These are phyloP conservation scores for Nidularia sp. DNA, from an alignment of 768 basidiomycete genomes.

Conservation along the genomic window DNA sequence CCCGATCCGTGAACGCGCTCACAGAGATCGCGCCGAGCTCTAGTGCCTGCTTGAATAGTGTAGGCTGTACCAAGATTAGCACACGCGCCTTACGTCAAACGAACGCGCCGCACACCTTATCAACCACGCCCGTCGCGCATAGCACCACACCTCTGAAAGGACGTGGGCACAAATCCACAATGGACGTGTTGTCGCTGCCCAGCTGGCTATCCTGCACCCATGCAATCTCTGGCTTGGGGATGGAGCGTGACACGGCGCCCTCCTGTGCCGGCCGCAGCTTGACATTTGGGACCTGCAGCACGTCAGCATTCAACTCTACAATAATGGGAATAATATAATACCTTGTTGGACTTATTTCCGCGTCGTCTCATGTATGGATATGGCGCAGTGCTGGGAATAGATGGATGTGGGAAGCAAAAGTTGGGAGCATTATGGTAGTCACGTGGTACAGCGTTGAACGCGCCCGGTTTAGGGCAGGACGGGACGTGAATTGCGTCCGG, in stretches of 20 bases:
- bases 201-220: slow-evolving; percentile 47
- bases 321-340: background rate
- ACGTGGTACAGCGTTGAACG: too few relatives aligned
- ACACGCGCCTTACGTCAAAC: background rate
- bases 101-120: slow-evolving; percentile 54
- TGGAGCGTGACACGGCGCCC: slow-evolving; percentile 22
- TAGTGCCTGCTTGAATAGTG: slow-evolving; percentile 69
- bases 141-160: slow-evolving; percentile 64
- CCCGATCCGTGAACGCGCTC: slow-evolving; percentile 74
- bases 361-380: background rate
- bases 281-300: slow-evolving; percentile 70
- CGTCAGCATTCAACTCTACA: background rate
- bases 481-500: too few relatives aligned
- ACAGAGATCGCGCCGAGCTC: slow-evolving; percentile 76
- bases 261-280: slow-evolving; percentile 66
- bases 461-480: too few relatives aligned
- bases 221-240: slow-evolving; percentile 24
- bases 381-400: too few relatives aligned
- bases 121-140: slow-evolving; percentile 73
- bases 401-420: too few relatives aligned
- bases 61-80: slow-evolving; percentile 37
- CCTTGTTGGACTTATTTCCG: background rate
- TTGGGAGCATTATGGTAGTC: too few relatives aligned
- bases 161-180: slow-evolving; percentile 51
- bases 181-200: slow-evolving; percentile 39